These are phyloP conservation scores for Dryas alaskensis DNA, from an alignment of 306 rosid species.

Conservation along the genomic window DNA sequence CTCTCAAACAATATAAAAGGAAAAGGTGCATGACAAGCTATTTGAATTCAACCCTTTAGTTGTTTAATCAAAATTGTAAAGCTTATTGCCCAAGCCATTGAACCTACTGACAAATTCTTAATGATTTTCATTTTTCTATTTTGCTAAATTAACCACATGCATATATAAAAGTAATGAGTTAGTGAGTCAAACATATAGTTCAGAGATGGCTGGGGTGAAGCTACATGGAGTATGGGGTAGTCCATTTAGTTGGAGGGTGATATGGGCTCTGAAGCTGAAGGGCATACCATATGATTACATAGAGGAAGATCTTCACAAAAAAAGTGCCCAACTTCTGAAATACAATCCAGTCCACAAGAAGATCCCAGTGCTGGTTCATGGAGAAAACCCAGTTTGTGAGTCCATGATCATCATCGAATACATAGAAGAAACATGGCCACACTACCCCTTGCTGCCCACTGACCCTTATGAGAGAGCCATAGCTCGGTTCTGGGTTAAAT, in stretches of 20 bases:
- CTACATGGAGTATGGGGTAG: slow-evolving; percentile 50
- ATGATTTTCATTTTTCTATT: no score
- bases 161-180: not conserved
- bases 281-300: slow-evolving; percentile 45
- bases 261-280: slow-evolving; percentile 49
- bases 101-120: not conserved
- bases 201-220: slow-evolving; percentile 35
- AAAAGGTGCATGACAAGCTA: no score
- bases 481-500: slow-evolving; percentile 50
- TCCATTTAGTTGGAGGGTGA: slow-evolving; percentile 43
- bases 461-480: slow-evolving; percentile 41
- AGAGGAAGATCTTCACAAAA: slow-evolving; percentile 49
- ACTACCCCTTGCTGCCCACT: slow-evolving; percentile 38
- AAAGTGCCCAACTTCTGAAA: slow-evolving; percentile 40
- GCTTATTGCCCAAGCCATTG: not conserved
- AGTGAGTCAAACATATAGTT: not conserved
- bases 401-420: slow-evolving; percentile 51
- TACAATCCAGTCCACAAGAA: slow-evolving; percentile 52
- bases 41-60: not conserved
- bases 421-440: slow-evolving; percentile 50
- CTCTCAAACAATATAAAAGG: no score
- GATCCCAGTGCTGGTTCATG: slow-evolving; percentile 53
- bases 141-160: no score
- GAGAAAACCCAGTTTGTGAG: slow-evolving; percentile 45
- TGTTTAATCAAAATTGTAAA: not conserved